Evolutionary conservation across 2,329 filamentous ascomycete genomes (phyloP).

Genomic region (Aspergillus alliaceus): DNA sequence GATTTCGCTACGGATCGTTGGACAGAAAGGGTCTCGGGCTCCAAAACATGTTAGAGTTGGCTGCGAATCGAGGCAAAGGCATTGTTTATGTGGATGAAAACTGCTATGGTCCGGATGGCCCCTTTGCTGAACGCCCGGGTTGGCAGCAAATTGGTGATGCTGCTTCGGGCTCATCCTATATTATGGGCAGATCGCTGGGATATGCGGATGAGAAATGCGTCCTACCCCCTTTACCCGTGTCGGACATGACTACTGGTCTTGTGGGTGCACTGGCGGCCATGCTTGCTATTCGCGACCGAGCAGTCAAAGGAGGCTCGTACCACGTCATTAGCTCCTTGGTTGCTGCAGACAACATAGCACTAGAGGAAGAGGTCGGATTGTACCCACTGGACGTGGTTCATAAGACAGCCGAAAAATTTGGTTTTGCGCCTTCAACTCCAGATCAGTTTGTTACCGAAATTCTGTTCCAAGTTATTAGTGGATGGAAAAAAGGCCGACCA

Average conservation of each 20-base stretch:
- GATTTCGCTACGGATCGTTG: conserved; percentile 51
- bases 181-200: conserved; percentile 36
- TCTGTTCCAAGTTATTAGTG: conserved; percentile 22
- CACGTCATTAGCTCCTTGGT: conserved; percentile 30
- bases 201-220: conserved; percentile 16
- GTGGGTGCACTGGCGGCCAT: conserved; percentile 17
- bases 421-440: conserved; percentile 9
- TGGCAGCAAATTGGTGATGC: conserved; percentile 56
- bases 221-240: conserved; percentile 21
- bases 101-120: conserved; percentile 52
- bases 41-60: conserved; percentile 43
- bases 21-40: conserved; percentile 30
- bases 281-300: conserved; percentile 19
- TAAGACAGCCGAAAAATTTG: conserved; percentile 14
- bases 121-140: conserved; percentile 47
- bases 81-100: conserved; percentile 53
- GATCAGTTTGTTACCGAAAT: conserved; percentile 27
- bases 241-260: conserved; percentile 25
- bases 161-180: conserved; percentile 39
- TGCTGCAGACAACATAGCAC: conserved; percentile 29
- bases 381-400: conserved; percentile 27
- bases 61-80: conserved; percentile 41
- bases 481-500: conserved; percentile 20
- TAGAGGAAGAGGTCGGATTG: conserved; percentile 34
- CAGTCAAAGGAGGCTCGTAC: conserved; percentile 21